Base-by-base conservation (phyloP, 2,329 filamentous ascomycete genomes). In the Colletotrichum tabaci region DNA sequence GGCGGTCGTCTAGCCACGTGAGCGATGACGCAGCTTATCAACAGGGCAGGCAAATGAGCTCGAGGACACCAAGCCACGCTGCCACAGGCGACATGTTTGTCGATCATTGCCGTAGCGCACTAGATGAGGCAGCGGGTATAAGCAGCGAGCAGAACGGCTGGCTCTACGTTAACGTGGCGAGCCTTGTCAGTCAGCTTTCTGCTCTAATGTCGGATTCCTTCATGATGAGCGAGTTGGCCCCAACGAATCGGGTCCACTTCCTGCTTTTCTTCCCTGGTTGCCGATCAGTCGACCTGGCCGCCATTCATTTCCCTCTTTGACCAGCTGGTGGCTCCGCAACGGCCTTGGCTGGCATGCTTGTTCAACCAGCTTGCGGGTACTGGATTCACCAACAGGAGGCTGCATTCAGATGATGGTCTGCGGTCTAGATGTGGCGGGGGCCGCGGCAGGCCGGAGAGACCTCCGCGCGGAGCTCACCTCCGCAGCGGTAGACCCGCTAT, bases 21-120 rank as follows among this genome's bases (percentile, higher is more conserved):
- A 53, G 60, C n/a, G 42, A 64, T 68, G 58, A 68, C 66, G 66
- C 40, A 61, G 61, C 66, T 47, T 38, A 35, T 30, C 56, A 47
- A 49, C 26, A 26, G 8, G 52, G 21, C 21, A 58, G 38, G 16
- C 38, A 13, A 35, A 42, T 16, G 35, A 18, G 13, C 5, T 57
- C 23, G 40, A 4, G 16, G 13, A 35, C 35, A 30, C 6, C 58
- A 8, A 52, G 46, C 40, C 49, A 30, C 6, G 30, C 7, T 30
- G 30, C 30, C 30, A 47, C 18, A 55, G 57, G 55, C 15, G 53
- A 18, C 46, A 10, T 2, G 30, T 16, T n/a, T 16, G 30, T 26
- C 38, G 23, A 55, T 38, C 61, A 12, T 21, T 46, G 38, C 13
- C 5, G 26, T 26, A 7, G 2, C 21, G 16, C 7, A 46, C 35